Base-by-base conservation (phyloP, 441 rosid species). In the Pelargonium citronellum region DNA sequence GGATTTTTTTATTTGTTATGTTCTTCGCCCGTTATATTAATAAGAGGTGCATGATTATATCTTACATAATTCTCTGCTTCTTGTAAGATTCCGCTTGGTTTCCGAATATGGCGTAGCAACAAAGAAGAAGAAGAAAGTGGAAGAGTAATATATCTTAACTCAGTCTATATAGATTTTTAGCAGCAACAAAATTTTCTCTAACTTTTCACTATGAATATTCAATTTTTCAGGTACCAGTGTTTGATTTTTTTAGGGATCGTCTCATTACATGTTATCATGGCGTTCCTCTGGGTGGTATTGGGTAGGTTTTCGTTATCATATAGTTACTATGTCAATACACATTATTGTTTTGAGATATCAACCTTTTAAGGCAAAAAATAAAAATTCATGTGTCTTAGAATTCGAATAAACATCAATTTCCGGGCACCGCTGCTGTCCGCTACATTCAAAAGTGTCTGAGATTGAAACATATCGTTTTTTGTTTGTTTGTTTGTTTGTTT, bases 131-230 rank as follows among this genome's bases (percentile, higher is more conserved):
- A 51, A 51, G 19, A 51, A 4, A 51, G 16, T 13, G 58, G 58
- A 51, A n/a, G 58, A 51, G 58, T 51, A 51, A 51, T 17, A 51
- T 15, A 51, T 51, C 58, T 51, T 51, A 4, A 51, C 58, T 51
- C 17, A 3, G 58, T 13, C 13, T 5, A 3, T 51, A 17, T 30
- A 30, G 1, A 0, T 13, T 51, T 47, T n/a, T 51, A 4, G 19
- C 5, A 3, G 6, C 37, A 30, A 30, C 5, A 30, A 30, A 1
- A 15, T 13, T 15, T 13, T 51, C 7, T 51, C 19, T 13, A n/a
- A 51, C 16, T 16, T 51, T 3, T 51, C 19, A 10, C 47, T 47
- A n/a, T 47, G 13, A n/a, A 47, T 47, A 12, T 12, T 11, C 55
- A 4, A 47, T 5, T 51, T 49, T 49, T 51, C 19, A 51, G 58